Conservation (phyloP, 1,284 basidiomycete genomes). For the Xerocomus minutiporus region DNA sequence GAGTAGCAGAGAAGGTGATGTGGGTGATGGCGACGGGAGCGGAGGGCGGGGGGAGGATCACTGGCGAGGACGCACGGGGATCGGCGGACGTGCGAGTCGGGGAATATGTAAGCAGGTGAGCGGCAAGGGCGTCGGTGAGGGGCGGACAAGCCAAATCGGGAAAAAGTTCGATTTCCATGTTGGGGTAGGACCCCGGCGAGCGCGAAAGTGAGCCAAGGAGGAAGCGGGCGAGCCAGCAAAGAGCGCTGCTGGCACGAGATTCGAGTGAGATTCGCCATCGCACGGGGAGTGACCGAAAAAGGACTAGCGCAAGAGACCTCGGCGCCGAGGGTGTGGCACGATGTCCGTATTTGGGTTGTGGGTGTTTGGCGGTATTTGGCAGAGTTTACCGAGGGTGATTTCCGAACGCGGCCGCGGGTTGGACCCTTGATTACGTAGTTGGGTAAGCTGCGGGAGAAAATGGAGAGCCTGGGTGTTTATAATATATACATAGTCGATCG, state of each 20-base stretch:
- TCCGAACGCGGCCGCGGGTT: slow-evolving; percentile 37
- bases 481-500: slow-evolving; percentile 36
- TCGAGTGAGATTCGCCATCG: slow-evolving; percentile 32
- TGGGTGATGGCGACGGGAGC: slow-evolving; percentile 21
- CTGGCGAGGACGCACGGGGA: slow-evolving; percentile 10
- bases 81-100: slow-evolving; percentile 27
- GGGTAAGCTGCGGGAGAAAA: slow-evolving; percentile 31
- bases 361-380: slow-evolving; percentile 15
- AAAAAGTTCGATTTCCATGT: slow-evolving; percentile 23
- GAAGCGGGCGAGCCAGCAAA: slow-evolving; percentile 29
- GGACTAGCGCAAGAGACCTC: slow-evolving; percentile 30
- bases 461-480: slow-evolving; percentile 35
- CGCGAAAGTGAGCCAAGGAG: slow-evolving; percentile 28
- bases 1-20: slow-evolving; percentile 22
- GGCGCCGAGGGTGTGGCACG: slow-evolving; percentile 38
- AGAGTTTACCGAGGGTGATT: slow-evolving; percentile 39
- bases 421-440: slow-evolving; percentile 35
- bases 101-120: slow-evolving; percentile 24
- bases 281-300: slow-evolving; percentile 26
- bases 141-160: slow-evolving; percentile 14
- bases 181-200: slow-evolving; percentile 31
- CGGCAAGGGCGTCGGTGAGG: slow-evolving; percentile 24
- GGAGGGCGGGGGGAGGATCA: slow-evolving; percentile 20
- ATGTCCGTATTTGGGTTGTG: slow-evolving; percentile 22
- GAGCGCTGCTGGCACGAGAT: slow-evolving; percentile 32